Evolutionary conservation across 345 rosid genomes (phyloP), one percentile per base, ranked within the genome.

Genomic region (Mercurialis annua): DNA sequence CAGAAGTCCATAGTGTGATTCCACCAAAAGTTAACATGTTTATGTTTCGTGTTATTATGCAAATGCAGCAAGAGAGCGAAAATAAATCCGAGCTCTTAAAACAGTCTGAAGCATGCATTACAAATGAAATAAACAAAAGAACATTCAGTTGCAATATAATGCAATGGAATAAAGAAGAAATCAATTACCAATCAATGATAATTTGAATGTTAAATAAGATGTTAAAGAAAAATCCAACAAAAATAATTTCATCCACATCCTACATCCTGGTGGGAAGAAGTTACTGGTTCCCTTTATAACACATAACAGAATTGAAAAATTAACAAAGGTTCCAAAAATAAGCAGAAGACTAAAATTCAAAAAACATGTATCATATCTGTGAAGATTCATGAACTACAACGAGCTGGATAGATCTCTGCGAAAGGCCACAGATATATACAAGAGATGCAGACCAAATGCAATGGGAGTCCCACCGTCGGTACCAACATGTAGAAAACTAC

Each of bases 371-470:
- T 50, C 73, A 66, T 67, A 61, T 67, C 69, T 42, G 34, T 23
- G 72, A 69, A 76, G 78, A 70, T 59, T 69, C 75, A 73, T 69
- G 79, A 73, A 71, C 83, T 67, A 76, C 72, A 34, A 40, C 30
- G 72, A 74, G 81, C 75, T 68, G 62, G 44, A 63, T n/a, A 66
- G 56, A 77, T 71, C 84, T 73, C 85, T 38, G 79, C 84, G 67
- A 54, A 34, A 65, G 81, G 85, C 71, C 81, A 64, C 62, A 66
- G 78, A 77, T 42, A 69, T 76, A 79, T 77, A 84, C 82, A 81
- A 56, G 73, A 66, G 70, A 73, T 57, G 64, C 80, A 78, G 81
- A 77, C 80, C 83, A 75, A 56, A 65, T 65, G 79, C 72, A 62
- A 34, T 15, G 61, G 63, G 48, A 61, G 72, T 52, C 60, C 64